Conservation (phyloP, 2,329 filamentous ascomycete genomes). For the Cladosporium oxysporum region DNA sequence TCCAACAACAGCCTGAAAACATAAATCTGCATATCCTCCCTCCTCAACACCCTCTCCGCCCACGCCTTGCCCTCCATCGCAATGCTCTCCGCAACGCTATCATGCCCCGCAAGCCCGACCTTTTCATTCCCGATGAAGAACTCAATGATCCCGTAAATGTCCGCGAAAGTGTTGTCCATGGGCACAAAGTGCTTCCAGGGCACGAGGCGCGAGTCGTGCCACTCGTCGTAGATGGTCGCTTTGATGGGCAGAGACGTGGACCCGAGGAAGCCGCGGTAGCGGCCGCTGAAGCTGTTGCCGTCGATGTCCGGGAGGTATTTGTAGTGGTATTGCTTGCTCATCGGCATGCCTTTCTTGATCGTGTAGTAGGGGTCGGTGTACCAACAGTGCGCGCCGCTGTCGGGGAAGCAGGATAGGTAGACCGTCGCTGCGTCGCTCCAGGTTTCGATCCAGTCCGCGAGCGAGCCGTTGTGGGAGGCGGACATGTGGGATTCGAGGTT, state of each 20-base stretch:
- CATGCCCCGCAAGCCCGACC: slow-evolving; percentile 42
- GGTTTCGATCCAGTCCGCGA: slow-evolving; percentile 44
- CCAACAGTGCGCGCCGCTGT: slow-evolving; percentile 44
- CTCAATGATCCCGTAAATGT: slow-evolving; percentile 71
- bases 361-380: slow-evolving; percentile 48
- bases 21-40: slow-evolving; percentile 75
- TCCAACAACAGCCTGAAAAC: slow-evolving; percentile 58
- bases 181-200: slow-evolving; percentile 82
- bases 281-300: slow-evolving; percentile 56
- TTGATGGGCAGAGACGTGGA: slow-evolving; percentile 74
- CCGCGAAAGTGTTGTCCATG: slow-evolving; percentile 72
- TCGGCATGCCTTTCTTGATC: slow-evolving; percentile 36
- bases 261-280: slow-evolving; percentile 58
- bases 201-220: slow-evolving; percentile 70
- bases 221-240: slow-evolving; percentile 75
- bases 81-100: slow-evolving; percentile 63
- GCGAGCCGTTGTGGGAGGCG: slow-evolving; percentile 26
- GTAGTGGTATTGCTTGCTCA: slow-evolving; percentile 49
- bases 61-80: slow-evolving; percentile 66
- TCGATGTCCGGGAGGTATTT: slow-evolving; percentile 79
- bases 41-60: slow-evolving; percentile 67
- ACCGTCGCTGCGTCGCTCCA: slow-evolving; percentile 48
- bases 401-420: slow-evolving; percentile 48
- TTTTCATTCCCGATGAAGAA: slow-evolving; percentile 64
- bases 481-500: slow-evolving; percentile 29